Evolutionary conservation across 2,329 filamentous ascomycete species (phyloP).

Genomic region (Golovinomyces cichoracearum): DNA sequence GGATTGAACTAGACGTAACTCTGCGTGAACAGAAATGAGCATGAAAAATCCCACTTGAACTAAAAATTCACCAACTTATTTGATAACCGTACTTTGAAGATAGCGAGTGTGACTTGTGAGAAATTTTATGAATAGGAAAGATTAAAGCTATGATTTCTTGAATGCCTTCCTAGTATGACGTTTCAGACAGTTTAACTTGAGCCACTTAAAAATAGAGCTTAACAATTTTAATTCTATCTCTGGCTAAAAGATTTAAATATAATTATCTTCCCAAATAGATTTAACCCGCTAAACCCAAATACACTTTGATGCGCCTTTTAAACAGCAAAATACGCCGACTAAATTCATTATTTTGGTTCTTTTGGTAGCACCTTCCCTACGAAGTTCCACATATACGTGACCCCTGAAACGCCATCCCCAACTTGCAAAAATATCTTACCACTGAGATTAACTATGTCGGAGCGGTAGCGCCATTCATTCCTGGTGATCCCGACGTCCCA

Average conservation of each 20-base stretch:
- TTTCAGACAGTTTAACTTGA: too few species aligned
- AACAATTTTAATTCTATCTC: too few species aligned
- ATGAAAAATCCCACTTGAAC: too few species aligned
- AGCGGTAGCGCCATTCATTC: constrained; percentile 4
- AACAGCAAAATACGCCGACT: not conserved
- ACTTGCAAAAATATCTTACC: not conserved
- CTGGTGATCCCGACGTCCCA: constrained; percentile 2
- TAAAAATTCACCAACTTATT: too few species aligned
- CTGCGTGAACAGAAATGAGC: too few species aligned
- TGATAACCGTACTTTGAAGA: too few species aligned
- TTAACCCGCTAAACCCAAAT: not conserved
- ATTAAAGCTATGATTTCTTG: too few species aligned
- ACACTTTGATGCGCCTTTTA: not conserved
- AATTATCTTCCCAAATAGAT: not conserved
- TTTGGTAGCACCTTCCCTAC: not conserved
- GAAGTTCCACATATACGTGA: not conserved
- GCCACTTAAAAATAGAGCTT: too few species aligned
- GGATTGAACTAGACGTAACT: too few species aligned
- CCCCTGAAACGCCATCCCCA: not conserved
- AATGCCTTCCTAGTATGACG: too few species aligned
- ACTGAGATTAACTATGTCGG: not conserved
- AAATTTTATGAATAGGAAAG: too few species aligned
- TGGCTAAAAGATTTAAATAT: not conserved
- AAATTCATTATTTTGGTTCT: not conserved
- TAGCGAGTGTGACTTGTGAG: too few species aligned